Evolutionary conservation across 495 filamentous ascomycete species (phyloP).

Genomic region (Thozetella sp.): DNA sequence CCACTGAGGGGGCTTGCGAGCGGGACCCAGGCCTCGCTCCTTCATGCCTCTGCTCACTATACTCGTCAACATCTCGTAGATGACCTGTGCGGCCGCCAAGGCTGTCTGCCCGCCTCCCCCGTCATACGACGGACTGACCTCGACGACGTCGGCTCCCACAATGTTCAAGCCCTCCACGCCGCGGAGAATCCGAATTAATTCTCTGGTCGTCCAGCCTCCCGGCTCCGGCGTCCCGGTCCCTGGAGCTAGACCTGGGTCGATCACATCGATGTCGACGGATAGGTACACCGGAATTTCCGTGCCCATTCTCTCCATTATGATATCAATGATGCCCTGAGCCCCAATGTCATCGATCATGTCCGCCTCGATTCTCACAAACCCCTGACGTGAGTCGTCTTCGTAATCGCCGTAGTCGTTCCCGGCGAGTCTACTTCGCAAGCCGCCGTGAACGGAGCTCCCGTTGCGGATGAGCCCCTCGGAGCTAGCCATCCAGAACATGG

Average conservation of each 20-base stretch:
- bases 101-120: slow-evolving; percentile 79
- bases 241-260: not conserved
- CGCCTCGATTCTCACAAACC: not conserved
- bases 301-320: not conserved
- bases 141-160: slow-evolving; percentile 79
- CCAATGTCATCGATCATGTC: not conserved
- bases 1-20: too few species aligned
- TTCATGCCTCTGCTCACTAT: not conserved
- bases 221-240: slow-evolving; percentile 53
- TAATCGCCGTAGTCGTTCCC: not conserved
- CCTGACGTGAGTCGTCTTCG: not conserved
- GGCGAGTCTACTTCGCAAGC: not conserved
- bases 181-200: slow-evolving; percentile 69
- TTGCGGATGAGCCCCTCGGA: not conserved
- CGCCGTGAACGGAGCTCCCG: not conserved
- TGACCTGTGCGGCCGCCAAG: not conserved
- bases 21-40: too few species aligned
- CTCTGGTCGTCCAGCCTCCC: slow-evolving; percentile 74
- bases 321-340: not conserved
- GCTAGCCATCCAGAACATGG: not conserved
- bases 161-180: slow-evolving; percentile 71
- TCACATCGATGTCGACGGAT: not conserved
- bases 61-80: not conserved
- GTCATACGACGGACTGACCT: slow-evolving; percentile 86
- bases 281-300: not conserved